These are phyloP conservation scores for Periconia sp. DNA, from an alignment of 2,329 filamentous ascomycete genomes.

Conservation along the genomic window DNA sequence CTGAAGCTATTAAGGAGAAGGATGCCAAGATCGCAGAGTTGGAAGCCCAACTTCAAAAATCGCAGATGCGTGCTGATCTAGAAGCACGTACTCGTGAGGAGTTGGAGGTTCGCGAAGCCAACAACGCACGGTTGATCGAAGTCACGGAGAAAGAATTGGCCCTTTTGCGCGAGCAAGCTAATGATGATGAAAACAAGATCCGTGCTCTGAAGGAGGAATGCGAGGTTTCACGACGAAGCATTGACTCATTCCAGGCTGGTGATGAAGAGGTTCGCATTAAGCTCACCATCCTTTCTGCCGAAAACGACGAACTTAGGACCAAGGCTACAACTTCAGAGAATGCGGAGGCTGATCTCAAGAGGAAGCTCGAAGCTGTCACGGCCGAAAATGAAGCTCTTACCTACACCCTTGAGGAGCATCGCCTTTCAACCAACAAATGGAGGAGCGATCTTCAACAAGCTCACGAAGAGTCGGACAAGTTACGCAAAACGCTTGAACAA, in stretches of 20 bases:
- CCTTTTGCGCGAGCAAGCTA: constrained; percentile 46
- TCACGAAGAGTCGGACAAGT: constrained; percentile 60
- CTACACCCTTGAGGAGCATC: constrained; percentile 65
- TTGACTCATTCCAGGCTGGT: constrained; percentile 39
- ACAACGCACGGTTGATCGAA: constrained; percentile 48
- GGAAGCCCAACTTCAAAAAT: constrained; percentile 37
- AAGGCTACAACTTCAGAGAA: constrained; percentile 32
- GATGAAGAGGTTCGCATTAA: constrained; percentile 53
- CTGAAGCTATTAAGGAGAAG: constrained; percentile 33
- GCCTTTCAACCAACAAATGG: constrained; percentile 61
- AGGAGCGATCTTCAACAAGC: constrained; percentile 60
- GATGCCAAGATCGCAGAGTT: constrained; percentile 39
- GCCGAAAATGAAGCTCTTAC: constrained; percentile 64
- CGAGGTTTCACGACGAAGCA: constrained; percentile 41
- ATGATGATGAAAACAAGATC: constrained; percentile 47
- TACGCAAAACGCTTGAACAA: constrained; percentile 72
- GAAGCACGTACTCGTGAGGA: constrained; percentile 47
- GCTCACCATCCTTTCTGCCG: constrained; percentile 54
- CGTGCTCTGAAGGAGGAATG: constrained; percentile 47
- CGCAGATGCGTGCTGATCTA: constrained; percentile 37
- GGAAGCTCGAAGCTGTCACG: constrained; percentile 55
- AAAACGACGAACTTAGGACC: constrained; percentile 61
- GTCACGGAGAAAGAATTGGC: constrained; percentile 53
- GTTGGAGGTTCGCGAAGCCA: constrained; percentile 48
- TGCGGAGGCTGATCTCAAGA: constrained; percentile 51